Evolutionary conservation across 2,329 filamentous ascomycete genomes (phyloP).

Genomic region (Aspergillus fijiensis): DNA sequence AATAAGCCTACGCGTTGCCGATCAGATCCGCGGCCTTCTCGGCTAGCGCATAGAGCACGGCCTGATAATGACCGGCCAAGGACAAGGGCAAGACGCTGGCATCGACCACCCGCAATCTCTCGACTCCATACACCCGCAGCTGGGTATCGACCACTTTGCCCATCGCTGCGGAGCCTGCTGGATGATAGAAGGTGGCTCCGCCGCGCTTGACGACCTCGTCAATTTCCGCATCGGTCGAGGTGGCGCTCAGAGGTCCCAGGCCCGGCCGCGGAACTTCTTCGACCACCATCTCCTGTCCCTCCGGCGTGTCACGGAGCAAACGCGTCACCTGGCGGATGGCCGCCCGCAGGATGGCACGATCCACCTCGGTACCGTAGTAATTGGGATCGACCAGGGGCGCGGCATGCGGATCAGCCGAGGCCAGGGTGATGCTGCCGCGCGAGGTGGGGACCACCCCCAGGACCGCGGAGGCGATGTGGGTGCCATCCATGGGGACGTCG

Average conservation of each 20-base stretch:
- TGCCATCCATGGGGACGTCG: constrained; percentile 22
- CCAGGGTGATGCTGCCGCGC: constrained; percentile 20
- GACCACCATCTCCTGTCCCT: constrained; percentile 17
- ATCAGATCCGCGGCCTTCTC: no score
- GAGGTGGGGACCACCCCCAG: constrained; percentile 24
- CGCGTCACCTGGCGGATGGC: constrained; percentile 18
- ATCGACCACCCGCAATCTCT: background rate
- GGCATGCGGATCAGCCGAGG: background rate
- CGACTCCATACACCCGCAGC: background rate
- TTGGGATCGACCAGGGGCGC: constrained; percentile 31
- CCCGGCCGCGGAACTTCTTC: constrained; percentile 17
- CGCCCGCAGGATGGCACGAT: constrained; percentile 19
- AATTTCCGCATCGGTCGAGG: constrained; percentile 11
- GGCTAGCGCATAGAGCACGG: no score
- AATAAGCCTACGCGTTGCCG: no score
- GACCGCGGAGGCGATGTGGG: constrained; percentile 23
- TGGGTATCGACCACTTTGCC: background rate
- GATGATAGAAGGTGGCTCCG: background rate
- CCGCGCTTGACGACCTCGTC: background rate
- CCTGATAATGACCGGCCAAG: background rate
- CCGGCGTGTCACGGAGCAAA: constrained; percentile 11
- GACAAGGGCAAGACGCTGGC: background rate
- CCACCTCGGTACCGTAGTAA: constrained; percentile 30
- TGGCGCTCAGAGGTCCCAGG: background rate
- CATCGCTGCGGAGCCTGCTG: no score